Evolutionary conservation across 2,329 filamentous ascomycete species (phyloP), one percentile per base, ranked within the genome.

Genomic region (Monilinia vaccinii-corymbosi): DNA sequence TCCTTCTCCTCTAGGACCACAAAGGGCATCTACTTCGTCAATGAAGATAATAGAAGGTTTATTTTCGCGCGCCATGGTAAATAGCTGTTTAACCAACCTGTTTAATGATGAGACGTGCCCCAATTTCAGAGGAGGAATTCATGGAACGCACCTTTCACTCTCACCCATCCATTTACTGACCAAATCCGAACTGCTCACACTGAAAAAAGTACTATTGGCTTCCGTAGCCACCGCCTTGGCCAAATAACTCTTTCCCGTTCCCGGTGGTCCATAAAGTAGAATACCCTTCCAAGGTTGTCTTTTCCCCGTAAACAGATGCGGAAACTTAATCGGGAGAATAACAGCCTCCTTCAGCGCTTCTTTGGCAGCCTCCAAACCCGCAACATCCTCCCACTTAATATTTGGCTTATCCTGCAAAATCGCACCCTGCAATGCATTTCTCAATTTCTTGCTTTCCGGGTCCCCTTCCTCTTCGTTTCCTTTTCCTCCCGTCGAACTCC

Each of bases 131-230:
- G n/a, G 25, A 16, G 7, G 23, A 32, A 45, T 28, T 21, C 14
- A 13, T 8, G 2, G 31, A 23, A 68, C 79, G 52, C 77, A 95
- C 90, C 91, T 85, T 84, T 99, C 94, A 79, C 89, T 95, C 76
- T 99, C 94, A 78, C 94, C 94, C 94, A 99, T 99, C 94, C 94
- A 99, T 73, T 99, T 99, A 74, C 91, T 96, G 63, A 99, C 94
- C 74, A 99, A 75, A 73, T 99, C 94, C 72, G 91, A 96, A 80
- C 90, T 96, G 76, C 90, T 96, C 66, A 99, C 93, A 71, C 91
- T 97, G 81, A 99, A 99, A 73, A 99, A 99, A 4, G 94, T 97
- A 75, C 92, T 97, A 75, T 99, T 97, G 61, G 94, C 94, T 76
- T 99, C 94, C 21, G 94, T 99, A 57, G 94, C 94, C 55, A 99